These are phyloP conservation scores for Dinochytrium kinnereticum DNA, from an alignment of 371 early-diverging fungal species.

Conservation along the genomic window DNA sequence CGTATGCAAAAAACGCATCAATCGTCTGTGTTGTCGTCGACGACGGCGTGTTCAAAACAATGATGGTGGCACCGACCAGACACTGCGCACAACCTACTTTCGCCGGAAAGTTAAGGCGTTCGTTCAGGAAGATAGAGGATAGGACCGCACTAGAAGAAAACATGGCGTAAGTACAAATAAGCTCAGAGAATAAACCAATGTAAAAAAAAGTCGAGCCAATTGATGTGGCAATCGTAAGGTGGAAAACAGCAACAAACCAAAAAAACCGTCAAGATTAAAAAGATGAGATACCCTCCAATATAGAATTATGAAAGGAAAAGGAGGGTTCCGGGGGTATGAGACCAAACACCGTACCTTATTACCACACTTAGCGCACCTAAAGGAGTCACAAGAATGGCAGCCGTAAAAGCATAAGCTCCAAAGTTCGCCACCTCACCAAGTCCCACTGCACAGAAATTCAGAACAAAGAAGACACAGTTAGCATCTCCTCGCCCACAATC, in stretches of 20 bases:
- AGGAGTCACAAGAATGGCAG: conserved; percentile 90
- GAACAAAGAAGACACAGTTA: background rate
- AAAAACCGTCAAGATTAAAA: background rate
- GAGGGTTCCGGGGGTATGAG: conserved; percentile 14
- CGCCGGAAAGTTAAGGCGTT: conserved; percentile 80
- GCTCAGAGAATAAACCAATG: too few species aligned
- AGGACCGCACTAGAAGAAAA: conserved; percentile 86
- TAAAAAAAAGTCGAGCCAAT: too few species aligned
- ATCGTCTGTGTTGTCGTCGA: conserved; percentile 79
- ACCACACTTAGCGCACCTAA: conserved; percentile 86
- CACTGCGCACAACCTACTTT: conserved; percentile 91
- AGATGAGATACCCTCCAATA: too few species aligned
- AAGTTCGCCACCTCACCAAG: conserved; percentile 91
- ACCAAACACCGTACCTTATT: conserved; percentile 60
- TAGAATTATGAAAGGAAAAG: background rate
- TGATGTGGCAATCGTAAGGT: conserved; percentile 3
- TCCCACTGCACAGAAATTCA: conserved; percentile 83
- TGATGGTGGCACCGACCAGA: conserved; percentile 83
- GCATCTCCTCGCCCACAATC: background rate
- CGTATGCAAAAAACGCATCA: conserved; percentile 77
- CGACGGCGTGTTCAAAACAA: conserved; percentile 87
- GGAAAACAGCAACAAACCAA: background rate
- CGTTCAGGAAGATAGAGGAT: conserved; percentile 88
- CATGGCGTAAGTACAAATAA: too few species aligned
- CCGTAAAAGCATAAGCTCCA: conserved; percentile 95